These are phyloP conservation scores for Poa pratensis DNA, from an alignment of 176 grass and related monocot species.

Conservation along the genomic window DNA sequence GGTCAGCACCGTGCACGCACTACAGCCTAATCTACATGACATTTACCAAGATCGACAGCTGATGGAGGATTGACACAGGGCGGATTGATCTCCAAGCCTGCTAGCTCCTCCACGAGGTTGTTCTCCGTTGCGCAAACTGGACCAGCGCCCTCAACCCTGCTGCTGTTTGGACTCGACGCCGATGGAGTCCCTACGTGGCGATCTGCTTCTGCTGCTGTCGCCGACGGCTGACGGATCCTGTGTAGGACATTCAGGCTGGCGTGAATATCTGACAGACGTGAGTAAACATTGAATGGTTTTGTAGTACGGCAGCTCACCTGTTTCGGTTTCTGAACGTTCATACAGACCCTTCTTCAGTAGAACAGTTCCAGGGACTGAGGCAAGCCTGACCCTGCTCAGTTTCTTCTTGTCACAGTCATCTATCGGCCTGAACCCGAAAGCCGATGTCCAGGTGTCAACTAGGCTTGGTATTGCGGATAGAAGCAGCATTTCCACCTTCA, in stretches of 20 bases:
- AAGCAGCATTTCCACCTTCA: constrained; percentile 73
- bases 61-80: neutral
- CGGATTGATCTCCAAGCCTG: neutral
- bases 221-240: neutral
- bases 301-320: constrained; percentile 49
- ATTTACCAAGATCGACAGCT: neutral
- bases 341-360: constrained; percentile 69
- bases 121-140: neutral
- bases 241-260: neutral
- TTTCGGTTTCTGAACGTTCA: constrained; percentile 19
- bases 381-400: constrained; percentile 63
- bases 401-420: constrained; percentile 66
- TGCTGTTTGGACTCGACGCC: neutral
- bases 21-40: neutral
- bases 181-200: neutral
- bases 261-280: constrained; percentile 19
- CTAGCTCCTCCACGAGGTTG: constrained; percentile 6
- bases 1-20: neutral
- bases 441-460: constrained; percentile 65
- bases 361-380: constrained; percentile 60
- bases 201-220: constrained; percentile 32
- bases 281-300: constrained; percentile 45
- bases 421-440: constrained; percentile 65
- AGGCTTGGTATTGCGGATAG: constrained; percentile 71
- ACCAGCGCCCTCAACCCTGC: neutral